These are phyloP conservation scores for Helichrysum umbraculigerum DNA, from an alignment of 129 eudicot species.

Conservation along the genomic window DNA sequence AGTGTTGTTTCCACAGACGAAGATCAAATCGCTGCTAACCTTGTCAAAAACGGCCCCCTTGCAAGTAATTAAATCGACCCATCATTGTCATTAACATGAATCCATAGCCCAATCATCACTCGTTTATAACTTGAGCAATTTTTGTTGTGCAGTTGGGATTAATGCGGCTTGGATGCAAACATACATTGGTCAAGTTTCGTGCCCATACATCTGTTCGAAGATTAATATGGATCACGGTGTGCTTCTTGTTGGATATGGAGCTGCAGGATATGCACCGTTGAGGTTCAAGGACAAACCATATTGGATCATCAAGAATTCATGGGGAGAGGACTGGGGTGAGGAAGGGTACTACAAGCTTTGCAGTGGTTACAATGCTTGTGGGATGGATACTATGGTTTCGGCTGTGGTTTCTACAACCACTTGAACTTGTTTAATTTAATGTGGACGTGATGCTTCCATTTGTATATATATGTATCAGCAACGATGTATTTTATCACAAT, in stretches of 20 bases:
- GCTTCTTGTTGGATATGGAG: slow-evolving; percentile 85
- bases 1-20: slow-evolving; percentile 69
- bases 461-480: slow-evolving; percentile 31
- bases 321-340: slow-evolving; percentile 94
- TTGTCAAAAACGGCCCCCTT: slow-evolving; percentile 86
- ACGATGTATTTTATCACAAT: neutral
- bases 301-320: slow-evolving; percentile 92
- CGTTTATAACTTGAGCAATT: no score
- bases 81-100: neutral
- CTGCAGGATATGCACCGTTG: slow-evolving; percentile 67
- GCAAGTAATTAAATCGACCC: slow-evolving; percentile 52
- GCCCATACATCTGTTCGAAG: slow-evolving; percentile 75
- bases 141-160: slow-evolving; percentile 62
- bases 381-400: slow-evolving; percentile 89
- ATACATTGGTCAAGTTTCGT: slow-evolving; percentile 78
- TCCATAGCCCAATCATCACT: neutral
- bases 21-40: slow-evolving; percentile 87
- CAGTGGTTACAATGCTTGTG: slow-evolving; percentile 72
- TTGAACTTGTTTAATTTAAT: slow-evolving; percentile 6
- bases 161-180: slow-evolving; percentile 92
- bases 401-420: slow-evolving; percentile 54
- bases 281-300: slow-evolving; percentile 81
- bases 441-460: slow-evolving; percentile 2
- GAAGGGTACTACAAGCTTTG: slow-evolving; percentile 82
- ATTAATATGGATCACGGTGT: slow-evolving; percentile 70